Base-by-base conservation (phyloP, 2,329 filamentous ascomycete genomes). In the Diaporthe eres region DNA sequence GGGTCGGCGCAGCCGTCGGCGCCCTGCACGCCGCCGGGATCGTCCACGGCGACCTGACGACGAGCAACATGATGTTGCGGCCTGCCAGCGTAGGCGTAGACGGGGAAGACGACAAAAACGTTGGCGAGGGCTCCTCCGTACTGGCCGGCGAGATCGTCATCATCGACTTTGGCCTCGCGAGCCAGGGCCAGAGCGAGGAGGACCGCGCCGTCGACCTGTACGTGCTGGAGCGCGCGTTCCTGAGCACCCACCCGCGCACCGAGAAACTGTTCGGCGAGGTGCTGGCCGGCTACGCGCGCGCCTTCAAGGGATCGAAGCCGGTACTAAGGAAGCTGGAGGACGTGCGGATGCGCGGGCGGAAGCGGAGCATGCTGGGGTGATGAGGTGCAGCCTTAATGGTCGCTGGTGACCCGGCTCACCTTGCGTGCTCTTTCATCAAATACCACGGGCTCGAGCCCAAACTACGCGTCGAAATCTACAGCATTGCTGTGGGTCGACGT, bases 191-290 rank as follows among this genome's bases (percentile, higher is more conserved):
- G 25, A 92, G 94, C 78, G 96, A 98, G 74, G 97, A 99, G 85
- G 97, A 99, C 82, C 91, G 96, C 74, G 97, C 97, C 0, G 97
- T 99, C 53, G 97, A 99, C 86, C 85, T 99, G 73, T 99, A 99
- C 84, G 97, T 99, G 15, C 87, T 99, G 63, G 97, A 99, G 85
- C 89, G 97, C 72, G 97, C 97, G 1, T 98, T 98, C 87, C 94
- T 93, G 31, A 98, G 95, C 81, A 98, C 97, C 49, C 97, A 99
- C 87, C 96, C 97, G 0, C 90, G 92, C 70, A 95, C 95, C 0
- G 95, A 98, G 82, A 88, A 87, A 28, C 86, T 97, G 78, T 98
- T 97, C 79, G 85, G 88, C 44, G 91, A 94, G 80, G 88, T 98
- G 28, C 85, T 98, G 28, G 87, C 90, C 74, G 93, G 91, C 3